phyloP scores from a whole-genome alignment of 2,329 filamentous ascomycete species.

The Plectosphaerella sp. region DNA sequence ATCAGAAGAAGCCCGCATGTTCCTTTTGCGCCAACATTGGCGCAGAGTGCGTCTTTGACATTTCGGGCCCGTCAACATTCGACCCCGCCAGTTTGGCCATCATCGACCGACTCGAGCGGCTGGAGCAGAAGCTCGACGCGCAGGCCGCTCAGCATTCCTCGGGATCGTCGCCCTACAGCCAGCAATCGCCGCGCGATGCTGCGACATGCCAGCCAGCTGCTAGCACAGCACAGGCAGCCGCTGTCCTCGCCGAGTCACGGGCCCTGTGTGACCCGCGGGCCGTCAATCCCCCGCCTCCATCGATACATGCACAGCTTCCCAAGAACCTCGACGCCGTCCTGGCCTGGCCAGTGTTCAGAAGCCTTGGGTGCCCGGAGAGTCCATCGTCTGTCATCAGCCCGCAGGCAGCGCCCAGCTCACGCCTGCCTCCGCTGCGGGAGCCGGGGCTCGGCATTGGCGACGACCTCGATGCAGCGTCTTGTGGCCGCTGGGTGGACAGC shows the following conservation, averaged over 20 bases:
- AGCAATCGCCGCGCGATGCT: conserved; percentile 5
- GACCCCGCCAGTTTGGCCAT: conserved; percentile 47
- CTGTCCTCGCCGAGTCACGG: not conserved
- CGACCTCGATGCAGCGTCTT: conserved; percentile 29
- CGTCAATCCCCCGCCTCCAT: not conserved
- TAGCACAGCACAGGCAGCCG: not conserved
- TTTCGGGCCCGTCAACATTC: conserved; percentile 37
- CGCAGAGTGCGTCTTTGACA: conserved; percentile 32
- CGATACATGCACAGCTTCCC: conserved; percentile 10
- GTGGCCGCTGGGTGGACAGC: conserved; percentile 35
- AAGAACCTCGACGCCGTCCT: conserved; percentile 23
- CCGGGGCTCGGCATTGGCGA: conserved; percentile 19
- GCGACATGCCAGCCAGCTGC: not conserved
- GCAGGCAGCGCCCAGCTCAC: not conserved
- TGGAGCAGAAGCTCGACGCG: conserved; percentile 26
- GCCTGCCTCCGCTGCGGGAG: not conserved
- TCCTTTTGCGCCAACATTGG: conserved; percentile 38
- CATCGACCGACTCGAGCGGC: conserved; percentile 37
- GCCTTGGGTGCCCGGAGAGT: conserved; percentile 1
- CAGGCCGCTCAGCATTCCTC: not conserved
- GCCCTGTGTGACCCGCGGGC: not conserved
- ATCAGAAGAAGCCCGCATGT: conserved; percentile 36
- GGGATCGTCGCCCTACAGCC: not conserved
- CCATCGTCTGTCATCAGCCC: conserved; percentile 9
- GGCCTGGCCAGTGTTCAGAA: conserved; percentile 21